phyloP scores from a whole-genome alignment of 2,329 filamentous ascomycete genomes.

The Colletotrichum melonis region DNA sequence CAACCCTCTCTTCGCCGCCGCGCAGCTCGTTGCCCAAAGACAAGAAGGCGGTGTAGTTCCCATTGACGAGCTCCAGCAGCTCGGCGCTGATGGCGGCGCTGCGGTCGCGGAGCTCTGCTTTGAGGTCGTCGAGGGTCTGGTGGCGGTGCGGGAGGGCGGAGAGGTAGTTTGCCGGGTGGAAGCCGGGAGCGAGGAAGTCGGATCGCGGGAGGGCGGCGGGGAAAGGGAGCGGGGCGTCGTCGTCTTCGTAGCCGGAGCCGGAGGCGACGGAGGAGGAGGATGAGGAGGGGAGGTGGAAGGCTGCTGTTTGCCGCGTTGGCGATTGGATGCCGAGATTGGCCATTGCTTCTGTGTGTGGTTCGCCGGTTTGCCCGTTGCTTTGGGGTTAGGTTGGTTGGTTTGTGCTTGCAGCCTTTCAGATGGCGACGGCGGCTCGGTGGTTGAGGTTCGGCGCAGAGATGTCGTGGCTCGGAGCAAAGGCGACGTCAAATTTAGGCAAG shows the following conservation, averaged over 20 bases:
- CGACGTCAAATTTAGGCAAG: not conserved
- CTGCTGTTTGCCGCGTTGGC: slow-evolving; percentile 31
- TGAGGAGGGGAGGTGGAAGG: slow-evolving; percentile 56
- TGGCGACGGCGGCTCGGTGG: slow-evolving; percentile 38
- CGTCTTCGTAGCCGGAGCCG: slow-evolving; percentile 48
- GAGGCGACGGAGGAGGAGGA: slow-evolving; percentile 48
- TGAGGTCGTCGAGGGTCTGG: slow-evolving; percentile 94
- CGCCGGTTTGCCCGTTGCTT: slow-evolving; percentile 27
- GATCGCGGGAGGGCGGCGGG: slow-evolving; percentile 84
- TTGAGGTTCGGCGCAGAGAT: slow-evolving; percentile 20
- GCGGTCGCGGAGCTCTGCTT: slow-evolving; percentile 84
- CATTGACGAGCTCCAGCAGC: slow-evolving; percentile 92
- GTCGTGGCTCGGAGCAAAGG: slow-evolving; percentile 19
- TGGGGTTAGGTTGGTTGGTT: slow-evolving; percentile 7
- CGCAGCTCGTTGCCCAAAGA: slow-evolving; percentile 83
- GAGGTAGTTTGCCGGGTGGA: slow-evolving; percentile 85
- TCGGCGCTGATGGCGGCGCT: slow-evolving; percentile 85
- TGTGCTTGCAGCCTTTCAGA: slow-evolving; percentile 29
- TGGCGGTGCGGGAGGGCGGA: slow-evolving; percentile 85
- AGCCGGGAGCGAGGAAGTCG: slow-evolving; percentile 83
- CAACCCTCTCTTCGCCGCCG: slow-evolving; percentile 91
- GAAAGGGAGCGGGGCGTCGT: slow-evolving; percentile 84
- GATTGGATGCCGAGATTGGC: slow-evolving; percentile 41
- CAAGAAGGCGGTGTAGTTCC: slow-evolving; percentile 93
- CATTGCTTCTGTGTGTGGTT: slow-evolving; percentile 27